A percentile compares a stretch with the other conserved stretches of the same genome.
These are phyloP conservation scores for Sporothrix brasiliensis DNA, from an alignment of 2,329 filamentous ascomycete species.

Conservation along the genomic window DNA sequence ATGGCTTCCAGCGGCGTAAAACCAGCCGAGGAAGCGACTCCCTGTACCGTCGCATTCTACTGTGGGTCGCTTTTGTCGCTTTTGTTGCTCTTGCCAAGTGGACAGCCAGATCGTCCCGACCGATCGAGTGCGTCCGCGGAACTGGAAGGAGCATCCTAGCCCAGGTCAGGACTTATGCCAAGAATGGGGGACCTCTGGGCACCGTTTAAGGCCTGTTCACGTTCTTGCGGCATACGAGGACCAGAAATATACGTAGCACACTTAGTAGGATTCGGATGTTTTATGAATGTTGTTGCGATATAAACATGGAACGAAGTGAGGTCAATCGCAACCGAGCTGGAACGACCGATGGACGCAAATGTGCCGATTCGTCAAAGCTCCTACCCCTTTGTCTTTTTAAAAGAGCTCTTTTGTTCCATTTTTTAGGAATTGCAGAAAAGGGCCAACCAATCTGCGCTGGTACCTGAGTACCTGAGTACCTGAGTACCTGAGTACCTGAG, in stretches of 20 bases:
- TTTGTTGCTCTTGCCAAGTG: conserved; percentile 15
- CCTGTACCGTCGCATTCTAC: neutral
- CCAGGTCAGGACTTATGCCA: conserved; percentile 3
- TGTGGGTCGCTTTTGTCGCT: neutral
- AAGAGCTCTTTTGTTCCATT: neutral
- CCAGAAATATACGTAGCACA: no score
- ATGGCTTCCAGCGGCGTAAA: neutral
- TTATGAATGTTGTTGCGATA: neutral
- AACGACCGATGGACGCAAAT: neutral
- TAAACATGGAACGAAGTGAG: neutral
- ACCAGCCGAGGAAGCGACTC: neutral
- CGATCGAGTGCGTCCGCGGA: conserved; percentile 16
- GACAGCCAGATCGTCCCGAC: conserved; percentile 12
- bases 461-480: conserved; percentile 25
- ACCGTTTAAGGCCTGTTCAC: no score
- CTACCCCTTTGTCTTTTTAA: neutral
- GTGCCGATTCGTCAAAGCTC: neutral
- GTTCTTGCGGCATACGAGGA: no score
- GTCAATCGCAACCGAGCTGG: neutral
- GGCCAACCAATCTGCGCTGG: neutral
- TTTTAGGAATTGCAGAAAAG: neutral
- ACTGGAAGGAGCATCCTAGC: conserved; percentile 15
- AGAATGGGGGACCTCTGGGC: neutral
- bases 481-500: conserved; percentile 25
- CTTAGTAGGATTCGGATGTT: neutral